Evolutionary conservation across 2,329 filamentous ascomycete species (phyloP), one percentile per base, ranked within the genome.

Genomic region (Polychaeton citri): DNA sequence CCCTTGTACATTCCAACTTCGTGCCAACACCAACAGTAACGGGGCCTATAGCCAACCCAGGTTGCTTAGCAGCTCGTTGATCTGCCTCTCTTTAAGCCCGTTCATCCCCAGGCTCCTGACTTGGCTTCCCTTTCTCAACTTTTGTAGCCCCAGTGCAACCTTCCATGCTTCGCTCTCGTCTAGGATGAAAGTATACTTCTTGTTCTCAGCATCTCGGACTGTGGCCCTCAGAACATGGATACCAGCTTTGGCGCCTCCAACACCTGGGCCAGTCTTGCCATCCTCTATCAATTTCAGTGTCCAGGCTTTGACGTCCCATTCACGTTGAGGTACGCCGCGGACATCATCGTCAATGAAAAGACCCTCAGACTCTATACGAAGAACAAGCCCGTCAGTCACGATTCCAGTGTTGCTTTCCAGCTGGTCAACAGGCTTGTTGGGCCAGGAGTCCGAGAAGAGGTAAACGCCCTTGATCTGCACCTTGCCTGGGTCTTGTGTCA

Each of bases 241-340:
- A n/a, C 62, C 60, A 30, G 58, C 52, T 31, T 63, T 54, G 12
- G 26, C 34, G 9, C 19, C 21, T 3, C 33, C 34, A 18, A 12
- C 32, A 17, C n/a, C 18, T 45, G 65, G 59, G 36, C 62, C 61
- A 30, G 49, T 46, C 18, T 37, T 38, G 6, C 50, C 51, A 28
- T 51, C 79, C 72, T 96, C 90, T 59, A 92, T 76, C 45, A 81
- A 66, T 63, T 93, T 95, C 62, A 98, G 73, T 30, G 86, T 94
- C 90, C 90, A 96, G 18, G 88, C 87, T 61, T 96, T 96, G 54
- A 96, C 77, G 58, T 98, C 90, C 90, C 90, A 98, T 63, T 98
- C 90, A 40, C 90, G 77, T 61, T 96, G 86, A n/a, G 84, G 79
- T 12, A 95, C 84, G 42, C 78, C 77, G 31, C 87, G 78, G 35